These are phyloP conservation scores for Calvatia gigantea DNA, from an alignment of 768 basidiomycete genomes.

Conservation along the genomic window DNA sequence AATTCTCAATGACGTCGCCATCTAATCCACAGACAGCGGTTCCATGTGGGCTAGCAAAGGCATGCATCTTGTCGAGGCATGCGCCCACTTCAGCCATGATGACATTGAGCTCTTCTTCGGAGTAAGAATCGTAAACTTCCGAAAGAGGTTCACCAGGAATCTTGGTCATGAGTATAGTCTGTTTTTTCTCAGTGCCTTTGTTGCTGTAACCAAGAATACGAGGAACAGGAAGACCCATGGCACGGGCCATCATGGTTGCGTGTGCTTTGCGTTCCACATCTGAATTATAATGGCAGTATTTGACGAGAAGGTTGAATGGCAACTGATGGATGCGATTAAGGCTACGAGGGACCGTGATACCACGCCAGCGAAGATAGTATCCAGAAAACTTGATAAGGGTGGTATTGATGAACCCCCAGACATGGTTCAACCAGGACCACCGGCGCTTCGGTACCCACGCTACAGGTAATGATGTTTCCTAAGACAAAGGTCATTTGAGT, in stretches of 20 bases:
- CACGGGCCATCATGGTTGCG: background rate
- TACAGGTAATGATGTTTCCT: too few species aligned
- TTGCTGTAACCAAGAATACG: background rate
- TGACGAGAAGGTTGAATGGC: background rate
- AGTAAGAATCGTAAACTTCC: too few species aligned
- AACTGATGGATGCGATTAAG: background rate
- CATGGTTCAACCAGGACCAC: background rate
- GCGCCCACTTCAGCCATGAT: too few species aligned
- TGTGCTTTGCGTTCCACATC: background rate
- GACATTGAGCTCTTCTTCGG: too few species aligned
- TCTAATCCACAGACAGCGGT: too few species aligned
- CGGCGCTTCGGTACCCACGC: background rate
- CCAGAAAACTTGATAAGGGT: background rate
- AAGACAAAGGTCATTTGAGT: too few species aligned
- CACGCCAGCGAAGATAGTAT: background rate
- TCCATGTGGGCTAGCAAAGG: too few species aligned
- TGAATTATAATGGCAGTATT: background rate
- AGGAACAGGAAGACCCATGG: background rate
- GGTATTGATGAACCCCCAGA: background rate
- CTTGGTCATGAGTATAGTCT: too few species aligned
- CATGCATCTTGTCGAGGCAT: too few species aligned
- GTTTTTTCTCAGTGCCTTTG: background rate
- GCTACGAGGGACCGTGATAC: background rate
- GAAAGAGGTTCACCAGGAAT: too few species aligned
- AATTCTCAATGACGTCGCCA: background rate